Percentiles rank a stretch among this genome's conserved stretches.
Evolutionary conservation across 345 rosid species (phyloP).

Genomic region (Eucalyptus urophylla): DNA sequence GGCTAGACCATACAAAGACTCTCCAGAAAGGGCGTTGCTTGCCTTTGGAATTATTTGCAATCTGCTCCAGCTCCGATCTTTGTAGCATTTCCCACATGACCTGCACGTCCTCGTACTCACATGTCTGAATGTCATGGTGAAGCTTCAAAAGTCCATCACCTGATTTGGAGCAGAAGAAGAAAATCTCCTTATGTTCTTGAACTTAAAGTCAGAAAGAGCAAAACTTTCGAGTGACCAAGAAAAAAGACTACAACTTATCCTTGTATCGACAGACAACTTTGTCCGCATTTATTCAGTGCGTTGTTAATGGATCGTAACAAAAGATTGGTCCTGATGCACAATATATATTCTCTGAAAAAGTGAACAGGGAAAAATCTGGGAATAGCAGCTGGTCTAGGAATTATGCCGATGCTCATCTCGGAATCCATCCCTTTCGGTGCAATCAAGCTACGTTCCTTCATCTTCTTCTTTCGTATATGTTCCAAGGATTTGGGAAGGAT

Average conservation of each 20-base stretch:
- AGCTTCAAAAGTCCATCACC: slow-evolving; percentile 5
- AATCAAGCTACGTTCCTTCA: not conserved
- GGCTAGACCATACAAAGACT: not conserved
- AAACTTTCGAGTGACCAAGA: not conserved
- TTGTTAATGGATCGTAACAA: not conserved
- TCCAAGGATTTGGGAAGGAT: not conserved
- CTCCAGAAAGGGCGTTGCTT: slow-evolving; percentile 1
- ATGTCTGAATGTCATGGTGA: not conserved
- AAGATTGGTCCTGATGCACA: not conserved
- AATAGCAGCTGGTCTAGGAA: not conserved
- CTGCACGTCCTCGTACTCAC: slow-evolving; percentile 6
- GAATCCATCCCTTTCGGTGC: not conserved
- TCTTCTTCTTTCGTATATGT: not conserved
- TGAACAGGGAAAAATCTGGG: not conserved
- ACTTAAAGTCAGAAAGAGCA: not conserved
- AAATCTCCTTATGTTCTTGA: not conserved
- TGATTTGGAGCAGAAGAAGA: not conserved
- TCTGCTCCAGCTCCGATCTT: not conserved
- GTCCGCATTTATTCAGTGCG: not conserved
- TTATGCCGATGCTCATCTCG: not conserved
- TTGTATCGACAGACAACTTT: not conserved
- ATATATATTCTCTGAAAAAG: not conserved
- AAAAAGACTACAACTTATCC: not conserved
- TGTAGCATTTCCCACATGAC: slow-evolving; percentile 9
- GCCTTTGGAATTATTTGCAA: not conserved